Conservation (phyloP, 1,284 basidiomycete genomes). For the Spongispora temasekensis region DNA sequence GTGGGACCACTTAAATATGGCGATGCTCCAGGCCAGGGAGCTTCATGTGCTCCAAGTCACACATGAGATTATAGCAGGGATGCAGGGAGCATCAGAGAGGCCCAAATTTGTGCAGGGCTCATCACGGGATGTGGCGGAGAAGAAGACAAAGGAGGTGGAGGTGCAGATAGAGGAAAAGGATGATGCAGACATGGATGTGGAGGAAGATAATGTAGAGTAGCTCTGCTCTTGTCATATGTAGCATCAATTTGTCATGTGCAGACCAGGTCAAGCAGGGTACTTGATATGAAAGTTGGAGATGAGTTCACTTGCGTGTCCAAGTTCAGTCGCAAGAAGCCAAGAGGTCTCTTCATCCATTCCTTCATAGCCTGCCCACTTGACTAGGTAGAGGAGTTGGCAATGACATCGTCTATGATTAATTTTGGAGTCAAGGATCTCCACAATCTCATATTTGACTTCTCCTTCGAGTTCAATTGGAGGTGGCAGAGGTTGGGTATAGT, state of each 20-base stretch:
- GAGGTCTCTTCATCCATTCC: background rate
- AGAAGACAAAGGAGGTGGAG: background rate
- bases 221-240: no score
- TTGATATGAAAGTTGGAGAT: background rate
- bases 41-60: no score
- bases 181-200: no score
- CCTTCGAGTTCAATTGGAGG: background rate
- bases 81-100: no score
- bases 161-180: background rate
- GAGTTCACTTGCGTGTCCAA: background rate
- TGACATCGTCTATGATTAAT: background rate
- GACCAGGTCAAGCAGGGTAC: background rate
- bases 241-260: no score
- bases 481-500: background rate
- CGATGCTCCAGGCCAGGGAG: no score
- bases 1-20: no score
- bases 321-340: background rate
- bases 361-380: background rate
- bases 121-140: no score
- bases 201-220: no score
- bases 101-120: no score
- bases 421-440: background rate
- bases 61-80: no score
- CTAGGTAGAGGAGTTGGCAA: background rate
- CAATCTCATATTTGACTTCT: background rate